Percentiles rank a stretch among this genome's conserved stretches.
Evolutionary conservation across 108 stramenopile species (phyloP).

Genomic region (Conticribra weissflogii): DNA sequence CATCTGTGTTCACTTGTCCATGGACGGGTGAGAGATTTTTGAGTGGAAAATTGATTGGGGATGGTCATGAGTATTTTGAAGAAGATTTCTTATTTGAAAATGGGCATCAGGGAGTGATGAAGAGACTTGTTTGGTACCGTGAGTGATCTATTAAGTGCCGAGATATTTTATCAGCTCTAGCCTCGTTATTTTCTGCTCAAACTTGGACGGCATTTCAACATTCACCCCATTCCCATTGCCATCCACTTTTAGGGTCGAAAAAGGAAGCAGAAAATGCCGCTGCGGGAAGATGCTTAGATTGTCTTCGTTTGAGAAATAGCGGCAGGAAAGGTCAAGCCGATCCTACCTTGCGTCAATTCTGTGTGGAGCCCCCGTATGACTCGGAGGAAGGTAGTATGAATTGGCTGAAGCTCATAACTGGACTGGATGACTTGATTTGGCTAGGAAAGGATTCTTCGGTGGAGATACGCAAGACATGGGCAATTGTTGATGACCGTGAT

Average conservation of each 20-base stretch:
- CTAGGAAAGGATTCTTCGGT: background rate
- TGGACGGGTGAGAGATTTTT: conserved; percentile 28
- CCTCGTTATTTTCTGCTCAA: background rate
- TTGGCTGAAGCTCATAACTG: conserved; percentile 1
- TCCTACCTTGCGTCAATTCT: background rate
- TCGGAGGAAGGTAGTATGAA: background rate
- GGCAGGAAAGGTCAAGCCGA: background rate
- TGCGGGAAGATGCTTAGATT: conserved; percentile 17
- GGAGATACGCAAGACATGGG: background rate
- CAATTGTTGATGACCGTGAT: background rate
- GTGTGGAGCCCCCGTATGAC: conserved; percentile 13
- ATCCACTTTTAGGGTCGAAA: conserved; percentile 4
- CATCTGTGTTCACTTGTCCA: conserved; percentile 15
- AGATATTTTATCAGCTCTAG: no score
- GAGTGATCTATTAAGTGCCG: background rate
- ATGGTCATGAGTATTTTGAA: background rate
- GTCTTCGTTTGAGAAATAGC: conserved; percentile 1
- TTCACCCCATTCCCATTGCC: background rate
- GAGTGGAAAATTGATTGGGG: conserved; percentile 11
- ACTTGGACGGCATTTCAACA: background rate
- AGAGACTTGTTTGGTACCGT: conserved; percentile 15
- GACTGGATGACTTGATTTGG: conserved; percentile 1
- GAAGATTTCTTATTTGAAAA: background rate
- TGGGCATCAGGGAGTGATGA: background rate
- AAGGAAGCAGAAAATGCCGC: conserved; percentile 27